phyloP scores from a whole-genome alignment of 306 rosid genomes.

The Astragalus membranaceus region DNA sequence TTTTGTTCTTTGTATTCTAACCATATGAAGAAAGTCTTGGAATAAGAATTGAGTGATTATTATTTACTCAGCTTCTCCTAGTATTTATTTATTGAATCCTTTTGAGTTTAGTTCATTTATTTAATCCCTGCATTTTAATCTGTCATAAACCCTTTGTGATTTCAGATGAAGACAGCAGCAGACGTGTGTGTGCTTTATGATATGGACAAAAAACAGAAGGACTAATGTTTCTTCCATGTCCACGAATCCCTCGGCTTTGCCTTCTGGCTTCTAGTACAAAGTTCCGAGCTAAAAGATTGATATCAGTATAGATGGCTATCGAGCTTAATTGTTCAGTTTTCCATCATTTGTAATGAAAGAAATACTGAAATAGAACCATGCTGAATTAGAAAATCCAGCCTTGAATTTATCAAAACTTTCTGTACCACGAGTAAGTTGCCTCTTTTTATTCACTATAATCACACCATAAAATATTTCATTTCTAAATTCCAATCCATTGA shows the following conservation, averaged over 20 bases:
- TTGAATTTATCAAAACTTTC: constrained; percentile 15
- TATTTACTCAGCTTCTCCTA: neutral
- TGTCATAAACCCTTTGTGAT: constrained; percentile 3
- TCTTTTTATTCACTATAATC: neutral
- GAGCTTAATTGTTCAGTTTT: constrained; percentile 21
- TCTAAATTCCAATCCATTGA: constrained; percentile 13
- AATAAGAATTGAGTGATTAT: neutral
- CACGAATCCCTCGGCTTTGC: no score
- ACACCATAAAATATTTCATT: neutral
- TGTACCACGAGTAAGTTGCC: neutral
- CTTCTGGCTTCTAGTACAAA: neutral
- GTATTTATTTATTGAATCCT: neutral
- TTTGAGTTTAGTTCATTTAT: neutral
- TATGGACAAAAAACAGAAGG: constrained; percentile 56
- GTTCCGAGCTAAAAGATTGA: neutral
- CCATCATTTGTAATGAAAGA: constrained; percentile 24
- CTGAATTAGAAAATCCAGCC: neutral
- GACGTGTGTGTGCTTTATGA: constrained; percentile 72
- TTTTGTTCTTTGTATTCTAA: neutral
- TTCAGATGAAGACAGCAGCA: constrained; percentile 87
- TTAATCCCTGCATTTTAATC: constrained; percentile 3
- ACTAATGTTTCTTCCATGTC: constrained; percentile 27
- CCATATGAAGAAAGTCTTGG: neutral
- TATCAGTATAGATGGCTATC: constrained; percentile 4
- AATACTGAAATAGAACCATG: constrained; percentile 12